These are phyloP conservation scores for Paramyrothecium sp. DNA, from an alignment of 2,329 filamentous ascomycete species.

Conservation along the genomic window DNA sequence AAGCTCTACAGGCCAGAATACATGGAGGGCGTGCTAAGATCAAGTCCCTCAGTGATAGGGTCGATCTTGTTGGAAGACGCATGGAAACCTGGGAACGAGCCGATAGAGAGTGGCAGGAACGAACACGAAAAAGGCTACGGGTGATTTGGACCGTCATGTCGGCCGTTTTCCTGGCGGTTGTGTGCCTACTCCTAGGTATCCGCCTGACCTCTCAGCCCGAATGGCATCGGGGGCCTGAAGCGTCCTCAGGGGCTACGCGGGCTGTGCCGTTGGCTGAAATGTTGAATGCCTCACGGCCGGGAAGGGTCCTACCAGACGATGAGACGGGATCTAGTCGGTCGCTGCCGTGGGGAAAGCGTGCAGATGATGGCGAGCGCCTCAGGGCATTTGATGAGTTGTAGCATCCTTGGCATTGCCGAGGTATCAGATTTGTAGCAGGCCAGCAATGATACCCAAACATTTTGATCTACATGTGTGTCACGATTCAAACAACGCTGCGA, in stretches of 20 bases:
- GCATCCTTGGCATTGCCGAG: constrained; percentile 5
- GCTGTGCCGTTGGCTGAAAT: not conserved
- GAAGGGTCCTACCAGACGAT: constrained; percentile 14
- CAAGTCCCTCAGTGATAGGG: constrained; percentile 56
- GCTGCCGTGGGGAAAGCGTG: constrained; percentile 22
- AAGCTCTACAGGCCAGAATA: constrained; percentile 61
- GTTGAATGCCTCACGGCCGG: constrained; percentile 9
- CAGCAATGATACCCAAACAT: constrained; percentile 13
- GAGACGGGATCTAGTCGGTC: constrained; percentile 18
- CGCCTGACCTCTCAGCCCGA: not conserved
- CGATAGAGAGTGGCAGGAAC: constrained; percentile 68
- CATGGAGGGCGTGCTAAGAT: constrained; percentile 58
- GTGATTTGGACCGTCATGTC: constrained; percentile 62
- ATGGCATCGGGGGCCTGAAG: not conserved
- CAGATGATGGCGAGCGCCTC: constrained; percentile 33
- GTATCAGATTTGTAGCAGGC: not conserved
- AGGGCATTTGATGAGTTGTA: constrained; percentile 47
- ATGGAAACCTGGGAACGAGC: constrained; percentile 68
- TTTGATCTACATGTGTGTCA: not conserved
- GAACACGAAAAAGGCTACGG: constrained; percentile 60
- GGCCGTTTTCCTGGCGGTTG: constrained; percentile 40
- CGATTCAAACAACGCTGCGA: not conserved
- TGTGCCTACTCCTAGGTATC: constrained; percentile 5
- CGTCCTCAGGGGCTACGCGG: not conserved
- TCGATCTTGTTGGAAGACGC: constrained; percentile 61